These are phyloP conservation scores for Aureobasidium vineae DNA, from an alignment of 2,329 filamentous ascomycete species.

Conservation along the genomic window DNA sequence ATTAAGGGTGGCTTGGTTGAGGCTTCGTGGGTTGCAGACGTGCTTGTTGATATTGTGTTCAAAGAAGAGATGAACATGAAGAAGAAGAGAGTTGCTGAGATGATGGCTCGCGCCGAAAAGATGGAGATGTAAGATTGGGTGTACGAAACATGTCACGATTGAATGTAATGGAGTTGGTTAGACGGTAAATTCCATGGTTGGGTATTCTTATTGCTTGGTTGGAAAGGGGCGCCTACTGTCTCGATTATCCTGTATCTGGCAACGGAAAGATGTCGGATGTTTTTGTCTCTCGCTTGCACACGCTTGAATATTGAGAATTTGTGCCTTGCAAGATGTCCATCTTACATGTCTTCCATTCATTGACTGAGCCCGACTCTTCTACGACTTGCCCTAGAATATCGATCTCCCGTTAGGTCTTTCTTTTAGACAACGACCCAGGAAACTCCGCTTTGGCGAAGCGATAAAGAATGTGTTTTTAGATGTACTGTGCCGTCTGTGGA, in stretches of 20 bases:
- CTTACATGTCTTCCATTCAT: too few species aligned
- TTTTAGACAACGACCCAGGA: too few species aligned
- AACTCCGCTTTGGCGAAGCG: too few species aligned
- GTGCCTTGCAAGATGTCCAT: too few species aligned
- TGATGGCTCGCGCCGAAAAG: conserved; percentile 14
- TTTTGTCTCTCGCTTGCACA: neutral
- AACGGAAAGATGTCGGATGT: neutral
- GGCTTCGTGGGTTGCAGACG: conserved; percentile 28
- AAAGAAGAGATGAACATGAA: conserved; percentile 29
- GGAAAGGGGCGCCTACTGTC: neutral
- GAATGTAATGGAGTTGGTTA: neutral
- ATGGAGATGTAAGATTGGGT: neutral
- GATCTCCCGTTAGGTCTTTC: too few species aligned
- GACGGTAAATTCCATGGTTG: neutral
- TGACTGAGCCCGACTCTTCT: too few species aligned
- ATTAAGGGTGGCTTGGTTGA: conserved; percentile 28
- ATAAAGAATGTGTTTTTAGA: too few species aligned
- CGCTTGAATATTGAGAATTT: too few species aligned
- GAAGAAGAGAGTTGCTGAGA: conserved; percentile 24
- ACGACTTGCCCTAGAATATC: too few species aligned
- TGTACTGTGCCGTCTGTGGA: too few species aligned
- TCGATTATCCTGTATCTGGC: neutral
- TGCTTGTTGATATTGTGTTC: conserved; percentile 29
- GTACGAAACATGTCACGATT: neutral
- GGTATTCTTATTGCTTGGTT: neutral